Evolutionary conservation across 2,329 filamentous ascomycete species (phyloP), one percentile per base, ranked within the genome.

Genomic region (Alternaria postmessia): DNA sequence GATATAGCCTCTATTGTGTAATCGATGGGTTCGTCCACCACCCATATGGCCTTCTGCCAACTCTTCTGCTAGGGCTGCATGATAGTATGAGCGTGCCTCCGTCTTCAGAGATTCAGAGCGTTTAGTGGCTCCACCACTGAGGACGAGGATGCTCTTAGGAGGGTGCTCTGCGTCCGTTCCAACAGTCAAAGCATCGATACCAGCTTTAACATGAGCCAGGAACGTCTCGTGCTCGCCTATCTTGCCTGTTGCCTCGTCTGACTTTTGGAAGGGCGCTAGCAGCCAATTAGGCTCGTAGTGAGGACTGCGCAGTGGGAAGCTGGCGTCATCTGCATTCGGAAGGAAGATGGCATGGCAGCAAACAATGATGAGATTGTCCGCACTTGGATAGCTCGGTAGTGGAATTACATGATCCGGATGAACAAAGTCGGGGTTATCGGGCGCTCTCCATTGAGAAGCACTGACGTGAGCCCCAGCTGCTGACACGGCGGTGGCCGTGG

Each of bases 321-420:
- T 62, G 4, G 70, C 46, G 22, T 61, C 61, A 4, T 67, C 64
- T 8, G 67, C 67, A 59, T 75, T 70, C 11, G 76, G 75, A 16
- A 74, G 64, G 84, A 91, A 96, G 59, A 94, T 92, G 28, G 88
- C 91, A 79, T 96, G 93, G 75, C 93, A 94, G 81, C 92, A 95
- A 51, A 96, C 90, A 48, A 96, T 81, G 52, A 96, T 87, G 11
- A 96, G 84, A 65, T 91, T 71, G 14, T 76, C 72, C 18, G 71
- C 63, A 4, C 64, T 64, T 2, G 62, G 57, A 59, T 75, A 76
- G 43, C 62, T 74, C 28, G 56, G 66, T 7, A 64, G 63, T 11
- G 72, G 71, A 20, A 72, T 67, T 20, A 67, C 69, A 59, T 76
- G 74, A 36, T 71, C 65, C 22, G 74, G 74, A 46, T 74, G 71